Evolutionary conservation across 805 yeast genomes (phyloP), one percentile per base, ranked within the genome.

Genomic region (Myxozyma monticola): DNA sequence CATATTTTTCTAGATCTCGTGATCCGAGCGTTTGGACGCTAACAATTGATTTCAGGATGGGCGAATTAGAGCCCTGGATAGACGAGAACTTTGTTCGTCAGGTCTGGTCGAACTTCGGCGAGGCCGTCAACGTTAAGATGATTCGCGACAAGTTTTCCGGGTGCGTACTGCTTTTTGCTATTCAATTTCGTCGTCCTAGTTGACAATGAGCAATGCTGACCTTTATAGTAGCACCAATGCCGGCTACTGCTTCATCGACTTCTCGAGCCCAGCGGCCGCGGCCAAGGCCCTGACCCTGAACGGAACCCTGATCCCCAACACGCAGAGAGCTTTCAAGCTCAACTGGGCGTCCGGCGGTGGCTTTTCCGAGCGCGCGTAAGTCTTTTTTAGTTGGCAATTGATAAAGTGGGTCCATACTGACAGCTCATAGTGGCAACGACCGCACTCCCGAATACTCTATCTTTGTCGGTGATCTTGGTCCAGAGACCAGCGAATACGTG

Each of bases 31-130:
- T 3, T 20, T 28, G n/a, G 14, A n/a, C 17, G 30, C 30, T 42
- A 29, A 41, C 37, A 33, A 15, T n/a, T 12, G 24, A 10, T 36
- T 21, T 41, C 21, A 54, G 61, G 61, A 90, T 89, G 80, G 97
- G 96, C 20, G 96, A 88, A 61, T 70, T 89, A 38, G 96, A 88
- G 60, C 86, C 86, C 8, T 73, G 78, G 65, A 86, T 96, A 89
- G 87, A 85, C 53, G 96, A 89, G 64, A 66, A 71, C 34, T 71
- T 77, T 10, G 76, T 90, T 45, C 74, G 74, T 42, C 77, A 78
- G 51, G 77, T 89, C 39, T 89, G 96, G 96, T 65, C 75, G 3
- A 62, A 75, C 21, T 68, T 83, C 10, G 88, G 93, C n/a, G 87
- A 84, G 56, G 72, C 71, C 20, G 73, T 71, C 68, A 83, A 62